These are phyloP conservation scores for Globisporangium apiculatum DNA, from an alignment of 352 stramenopile species.

Conservation along the genomic window DNA sequence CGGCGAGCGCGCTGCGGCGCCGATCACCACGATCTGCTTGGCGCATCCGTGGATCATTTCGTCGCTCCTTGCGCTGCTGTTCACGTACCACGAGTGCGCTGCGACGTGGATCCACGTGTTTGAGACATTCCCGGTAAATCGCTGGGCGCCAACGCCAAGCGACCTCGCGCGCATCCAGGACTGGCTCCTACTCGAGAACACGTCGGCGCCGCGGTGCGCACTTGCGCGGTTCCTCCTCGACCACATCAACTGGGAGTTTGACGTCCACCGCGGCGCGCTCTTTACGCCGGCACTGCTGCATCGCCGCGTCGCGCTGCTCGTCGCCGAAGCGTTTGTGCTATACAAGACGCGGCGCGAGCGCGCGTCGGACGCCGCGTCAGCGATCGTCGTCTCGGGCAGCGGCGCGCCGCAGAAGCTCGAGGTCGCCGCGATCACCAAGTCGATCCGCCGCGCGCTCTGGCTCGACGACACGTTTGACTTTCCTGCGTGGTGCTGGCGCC, in stretches of 20 bases:
- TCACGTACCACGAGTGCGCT: slow-evolving; percentile 76
- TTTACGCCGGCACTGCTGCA: slow-evolving; percentile 72
- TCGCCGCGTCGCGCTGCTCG: slow-evolving; percentile 68
- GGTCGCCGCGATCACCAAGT: slow-evolving; percentile 57
- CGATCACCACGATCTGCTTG: slow-evolving; percentile 58
- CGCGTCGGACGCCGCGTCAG: slow-evolving; percentile 27
- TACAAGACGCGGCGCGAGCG: slow-evolving; percentile 48
- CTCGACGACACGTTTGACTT: slow-evolving; percentile 67
- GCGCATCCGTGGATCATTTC: slow-evolving; percentile 55
- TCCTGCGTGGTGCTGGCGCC: slow-evolving; percentile 76
- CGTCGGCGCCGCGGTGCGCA: slow-evolving; percentile 38
- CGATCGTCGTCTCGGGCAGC: slow-evolving; percentile 33
- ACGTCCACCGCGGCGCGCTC: slow-evolving; percentile 46
- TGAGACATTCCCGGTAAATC: slow-evolving; percentile 82
- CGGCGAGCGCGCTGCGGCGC: slow-evolving; percentile 37
- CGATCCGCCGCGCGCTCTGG: slow-evolving; percentile 64
- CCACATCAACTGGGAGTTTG: slow-evolving; percentile 82
- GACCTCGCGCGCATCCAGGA: slow-evolving; percentile 73
- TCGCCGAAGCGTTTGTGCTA: slow-evolving; percentile 66
- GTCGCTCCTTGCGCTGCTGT: slow-evolving; percentile 49
- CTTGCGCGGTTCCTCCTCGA: slow-evolving; percentile 75
- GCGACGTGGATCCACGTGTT: slow-evolving; percentile 81
- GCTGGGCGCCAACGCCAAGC: slow-evolving; percentile 55
- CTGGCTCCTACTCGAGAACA: slow-evolving; percentile 78
- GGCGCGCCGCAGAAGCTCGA: slow-evolving; percentile 46